A percentile compares a stretch with the other conserved stretches of the same genome.
Conservation (phyloP, 768 basidiomycete species). For the Strobilomyces echinocephalus region DNA sequence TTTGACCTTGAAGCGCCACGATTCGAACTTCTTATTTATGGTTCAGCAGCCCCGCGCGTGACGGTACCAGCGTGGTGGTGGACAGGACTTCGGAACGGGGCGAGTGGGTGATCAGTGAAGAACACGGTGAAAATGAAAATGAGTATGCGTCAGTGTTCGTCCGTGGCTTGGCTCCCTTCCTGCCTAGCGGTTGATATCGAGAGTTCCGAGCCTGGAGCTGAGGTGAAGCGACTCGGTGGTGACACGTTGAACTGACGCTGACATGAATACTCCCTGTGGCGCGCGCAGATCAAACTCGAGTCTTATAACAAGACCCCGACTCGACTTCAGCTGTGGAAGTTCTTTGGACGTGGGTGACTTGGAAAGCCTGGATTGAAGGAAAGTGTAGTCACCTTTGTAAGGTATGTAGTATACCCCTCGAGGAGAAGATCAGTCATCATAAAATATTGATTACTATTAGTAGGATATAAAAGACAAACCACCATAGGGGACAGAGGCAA, state of each 20-base stretch:
- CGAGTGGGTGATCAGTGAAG: too few species aligned
- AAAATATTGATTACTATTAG: too few species aligned
- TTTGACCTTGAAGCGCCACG: neutral
- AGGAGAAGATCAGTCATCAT: too few species aligned
- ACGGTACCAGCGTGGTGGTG: neutral
- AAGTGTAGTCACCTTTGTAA: neutral
- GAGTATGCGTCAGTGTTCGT: neutral
- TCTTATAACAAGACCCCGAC: neutral
- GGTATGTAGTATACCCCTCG: too few species aligned
- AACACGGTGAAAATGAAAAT: neutral
- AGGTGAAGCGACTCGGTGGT: neutral
- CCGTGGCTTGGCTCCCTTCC: neutral
- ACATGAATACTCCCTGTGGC: neutral
- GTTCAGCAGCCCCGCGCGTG: neutral
- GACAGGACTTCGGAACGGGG: too few species aligned
- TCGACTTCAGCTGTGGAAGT: neutral
- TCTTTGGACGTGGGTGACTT: neutral
- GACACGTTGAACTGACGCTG: neutral
- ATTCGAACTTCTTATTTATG: neutral
- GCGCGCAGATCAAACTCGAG: neutral
- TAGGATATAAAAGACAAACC: too few species aligned
- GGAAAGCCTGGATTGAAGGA: neutral
- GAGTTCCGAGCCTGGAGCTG: neutral
- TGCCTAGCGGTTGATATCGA: too few species aligned
- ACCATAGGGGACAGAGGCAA: too few species aligned